Evolutionary conservation across 768 basidiomycete genomes (phyloP).

Genomic region (Leccinellum albellum): DNA sequence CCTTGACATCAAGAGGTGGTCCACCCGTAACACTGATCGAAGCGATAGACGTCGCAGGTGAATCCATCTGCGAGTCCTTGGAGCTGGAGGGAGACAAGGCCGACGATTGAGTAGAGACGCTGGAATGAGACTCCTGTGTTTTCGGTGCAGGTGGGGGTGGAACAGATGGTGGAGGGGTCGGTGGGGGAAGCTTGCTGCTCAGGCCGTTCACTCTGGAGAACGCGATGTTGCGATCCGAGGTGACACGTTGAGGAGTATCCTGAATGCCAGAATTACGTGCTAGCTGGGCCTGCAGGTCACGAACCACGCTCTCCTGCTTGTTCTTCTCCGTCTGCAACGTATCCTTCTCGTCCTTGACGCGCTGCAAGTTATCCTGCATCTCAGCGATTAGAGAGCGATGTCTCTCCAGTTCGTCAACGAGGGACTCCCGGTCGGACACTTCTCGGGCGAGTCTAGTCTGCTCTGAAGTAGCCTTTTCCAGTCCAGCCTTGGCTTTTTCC

Average conservation of each 20-base stretch:
- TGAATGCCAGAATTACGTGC: slow-evolving; percentile 45
- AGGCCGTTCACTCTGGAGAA: slow-evolving; percentile 59
- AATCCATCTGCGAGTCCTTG: slow-evolving; percentile 68
- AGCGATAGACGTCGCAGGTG: slow-evolving; percentile 59
- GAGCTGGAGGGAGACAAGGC: slow-evolving; percentile 55
- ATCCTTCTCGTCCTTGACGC: slow-evolving; percentile 81
- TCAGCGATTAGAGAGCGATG: slow-evolving; percentile 76
- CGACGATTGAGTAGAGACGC: slow-evolving; percentile 61
- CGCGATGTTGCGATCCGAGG: slow-evolving; percentile 48
- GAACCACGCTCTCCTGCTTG: slow-evolving; percentile 63
- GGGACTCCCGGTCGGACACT: slow-evolving; percentile 69
- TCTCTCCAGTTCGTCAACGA: slow-evolving; percentile 70
- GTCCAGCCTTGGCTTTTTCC: slow-evolving; percentile 52
- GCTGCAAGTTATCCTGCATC: slow-evolving; percentile 72
- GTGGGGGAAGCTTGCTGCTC: slow-evolving; percentile 78
- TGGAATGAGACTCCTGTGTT: slow-evolving; percentile 48
- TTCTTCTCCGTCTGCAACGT: slow-evolving; percentile 66
- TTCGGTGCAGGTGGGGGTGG: slow-evolving; percentile 79
- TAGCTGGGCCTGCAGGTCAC: slow-evolving; percentile 75
- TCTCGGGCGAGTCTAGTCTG: slow-evolving; percentile 65
- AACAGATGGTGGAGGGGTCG: slow-evolving; percentile 76
- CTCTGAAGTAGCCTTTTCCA: slow-evolving; percentile 54
- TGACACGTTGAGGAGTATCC: slow-evolving; percentile 47
- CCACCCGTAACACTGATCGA: slow-evolving; percentile 37
- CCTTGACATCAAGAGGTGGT: slow-evolving; percentile 51